phyloP scores from a whole-genome alignment of 192 early-diverging fungal species.

The Backusella parvicylindrica region DNA sequence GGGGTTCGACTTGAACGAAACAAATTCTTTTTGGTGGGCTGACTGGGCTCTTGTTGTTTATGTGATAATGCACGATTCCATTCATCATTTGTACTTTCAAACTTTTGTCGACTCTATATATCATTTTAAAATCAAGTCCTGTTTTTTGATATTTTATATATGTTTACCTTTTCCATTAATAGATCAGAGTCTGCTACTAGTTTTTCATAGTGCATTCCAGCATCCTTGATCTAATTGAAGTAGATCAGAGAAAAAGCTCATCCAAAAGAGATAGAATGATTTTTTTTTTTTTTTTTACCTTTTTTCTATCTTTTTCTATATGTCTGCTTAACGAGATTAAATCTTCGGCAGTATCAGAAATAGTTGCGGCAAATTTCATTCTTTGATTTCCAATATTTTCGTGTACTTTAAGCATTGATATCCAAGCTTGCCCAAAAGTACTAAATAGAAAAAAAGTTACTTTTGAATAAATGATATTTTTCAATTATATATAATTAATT shows the following conservation, averaged over 20 bases:
- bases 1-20: conserved; percentile 52
- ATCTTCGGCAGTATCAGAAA: conserved; percentile 80
- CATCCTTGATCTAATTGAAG: conserved; percentile 54
- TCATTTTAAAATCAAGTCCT: neutral
- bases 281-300: conserved; percentile 46
- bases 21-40: conserved; percentile 41
- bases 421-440: conserved; percentile 75
- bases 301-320: conserved; percentile 74
- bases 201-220: conserved; percentile 72
- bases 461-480: neutral
- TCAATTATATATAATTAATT: neutral
- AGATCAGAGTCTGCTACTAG: conserved; percentile 73
- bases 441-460: neutral
- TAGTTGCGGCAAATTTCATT: conserved; percentile 67
- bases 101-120: conserved; percentile 56
- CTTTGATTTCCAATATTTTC: conserved; percentile 78
- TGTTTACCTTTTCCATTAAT: conserved; percentile 72
- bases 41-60: conserved; percentile 41
- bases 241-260: neutral
- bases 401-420: conserved; percentile 75
- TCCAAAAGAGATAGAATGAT: neutral
- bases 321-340: conserved; percentile 69
- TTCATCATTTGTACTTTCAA: conserved; percentile 76
- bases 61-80: conserved; percentile 77
- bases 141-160: neutral